Conservation (phyloP, 371 early-diverging fungal genomes). For the Amoeboaphelidium protococcarum region DNA sequence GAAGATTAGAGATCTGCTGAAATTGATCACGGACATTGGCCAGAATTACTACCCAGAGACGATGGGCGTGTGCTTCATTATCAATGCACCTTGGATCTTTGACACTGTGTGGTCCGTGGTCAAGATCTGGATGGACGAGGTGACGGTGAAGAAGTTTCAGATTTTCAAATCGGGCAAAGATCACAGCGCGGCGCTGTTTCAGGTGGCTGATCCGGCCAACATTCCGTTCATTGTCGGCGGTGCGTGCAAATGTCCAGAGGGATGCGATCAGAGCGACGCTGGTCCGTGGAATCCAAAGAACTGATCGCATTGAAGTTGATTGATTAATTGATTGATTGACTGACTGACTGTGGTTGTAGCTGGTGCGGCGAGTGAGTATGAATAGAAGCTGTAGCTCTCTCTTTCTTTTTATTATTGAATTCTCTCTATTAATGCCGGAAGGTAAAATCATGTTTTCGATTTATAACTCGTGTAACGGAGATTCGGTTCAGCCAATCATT, state of each 20-base stretch:
- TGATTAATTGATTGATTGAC: no score
- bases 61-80: conserved; percentile 39
- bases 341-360: no score
- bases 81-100: conserved; percentile 44
- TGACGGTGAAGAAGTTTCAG: conserved; percentile 34
- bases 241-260: conserved; percentile 21
- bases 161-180: conserved; percentile 24
- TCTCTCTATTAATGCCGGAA: no score
- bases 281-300: conserved; percentile 29
- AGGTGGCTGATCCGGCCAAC: conserved; percentile 24
- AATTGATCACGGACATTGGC: conserved; percentile 29
- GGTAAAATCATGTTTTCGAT: no score
- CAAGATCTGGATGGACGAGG: conserved; percentile 34
- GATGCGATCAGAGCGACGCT: conserved; percentile 17
- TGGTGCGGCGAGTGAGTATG: no score
- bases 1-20: conserved; percentile 23
- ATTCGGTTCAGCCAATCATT: no score
- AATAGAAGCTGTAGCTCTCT: no score
- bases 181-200: conserved; percentile 19
- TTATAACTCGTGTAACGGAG: no score
- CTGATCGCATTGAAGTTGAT: no score
- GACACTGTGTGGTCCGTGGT: conserved; percentile 34
- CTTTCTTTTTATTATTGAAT: no score
- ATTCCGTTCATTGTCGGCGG: conserved; percentile 30
- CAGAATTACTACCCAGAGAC: conserved; percentile 53